Conservation (phyloP, 805 yeast species). For the Starmerella geochares region DNA sequence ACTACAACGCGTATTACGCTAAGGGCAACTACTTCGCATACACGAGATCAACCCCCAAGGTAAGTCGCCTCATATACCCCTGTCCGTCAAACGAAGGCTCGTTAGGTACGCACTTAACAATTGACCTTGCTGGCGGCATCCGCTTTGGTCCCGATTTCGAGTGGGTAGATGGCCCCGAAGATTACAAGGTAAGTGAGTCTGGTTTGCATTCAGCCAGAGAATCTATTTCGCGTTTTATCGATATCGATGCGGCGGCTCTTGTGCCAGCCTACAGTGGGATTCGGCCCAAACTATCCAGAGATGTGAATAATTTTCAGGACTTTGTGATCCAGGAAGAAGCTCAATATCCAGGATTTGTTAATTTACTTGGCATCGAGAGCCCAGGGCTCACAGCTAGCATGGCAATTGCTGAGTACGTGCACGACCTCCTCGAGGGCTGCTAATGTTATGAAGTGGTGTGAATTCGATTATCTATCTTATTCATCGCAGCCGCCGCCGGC, state of each 20-base stretch:
- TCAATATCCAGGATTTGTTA: slow-evolving; percentile 56
- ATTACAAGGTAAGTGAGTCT: slow-evolving; percentile 27
- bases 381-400: slow-evolving; percentile 79
- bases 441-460: too few species aligned
- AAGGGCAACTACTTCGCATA: slow-evolving; percentile 75
- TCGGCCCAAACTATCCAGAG: slow-evolving; percentile 60
- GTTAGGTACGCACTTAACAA: slow-evolving; percentile 77
- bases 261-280: slow-evolving; percentile 70
- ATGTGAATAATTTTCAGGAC: slow-evolving; percentile 48
- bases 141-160: slow-evolving; percentile 85
- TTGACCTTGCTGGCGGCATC: slow-evolving; percentile 69
- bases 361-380: slow-evolving; percentile 73
- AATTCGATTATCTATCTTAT: too few species aligned
- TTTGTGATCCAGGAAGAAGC: slow-evolving; percentile 62
- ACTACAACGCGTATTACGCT: slow-evolving; percentile 54
- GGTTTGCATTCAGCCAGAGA: slow-evolving; percentile 47
- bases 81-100: slow-evolving; percentile 66
- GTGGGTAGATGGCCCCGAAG: slow-evolving; percentile 45
- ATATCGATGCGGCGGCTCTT: slow-evolving; percentile 42
- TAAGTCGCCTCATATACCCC: slow-evolving; percentile 60
- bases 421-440: slow-evolving; percentile 17
- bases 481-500: neutral
- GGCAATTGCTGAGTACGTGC: slow-evolving; percentile 74
- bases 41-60: slow-evolving; percentile 40
- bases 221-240: slow-evolving; percentile 54